Percentiles rank a stretch among this genome's conserved stretches.
phyloP scores from a whole-genome alignment of 148 eudicot species.

The Chenopodium berlandieri region DNA sequence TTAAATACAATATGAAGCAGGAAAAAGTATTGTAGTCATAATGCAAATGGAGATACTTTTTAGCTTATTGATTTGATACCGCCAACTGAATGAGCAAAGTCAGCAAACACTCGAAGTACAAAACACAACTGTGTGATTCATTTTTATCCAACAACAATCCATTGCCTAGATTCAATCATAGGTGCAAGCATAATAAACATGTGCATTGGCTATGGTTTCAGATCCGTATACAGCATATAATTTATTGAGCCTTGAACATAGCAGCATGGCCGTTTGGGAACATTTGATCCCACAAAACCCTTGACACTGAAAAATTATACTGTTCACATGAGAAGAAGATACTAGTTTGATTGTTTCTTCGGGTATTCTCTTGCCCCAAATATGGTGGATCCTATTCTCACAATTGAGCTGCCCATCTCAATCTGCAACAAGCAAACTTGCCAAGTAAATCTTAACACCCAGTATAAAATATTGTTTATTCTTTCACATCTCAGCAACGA shows the following conservation, averaged over 20 bases:
- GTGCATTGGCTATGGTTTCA: not conserved
- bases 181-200: not conserved
- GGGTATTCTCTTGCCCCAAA: conserved; percentile 93
- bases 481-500: not conserved
- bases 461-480: not conserved
- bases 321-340: not conserved
- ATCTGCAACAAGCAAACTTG: conserved; percentile 50
- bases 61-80: not conserved
- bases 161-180: not conserved
- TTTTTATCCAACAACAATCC: not conserved
- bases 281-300: not conserved
- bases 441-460: not conserved
- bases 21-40: not conserved
- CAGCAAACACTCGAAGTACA: too few species aligned
- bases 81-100: not conserved
- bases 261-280: not conserved
- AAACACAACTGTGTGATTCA: not conserved
- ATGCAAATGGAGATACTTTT: not conserved
- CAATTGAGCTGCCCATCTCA: conserved; percentile 93
- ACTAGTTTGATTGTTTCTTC: conserved; percentile 33
- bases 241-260: not conserved
- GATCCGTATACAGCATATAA: not conserved
- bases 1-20: not conserved
- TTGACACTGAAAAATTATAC: not conserved
- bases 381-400: conserved; percentile 88